phyloP scores from a whole-genome alignment of 2,329 filamentous ascomycete species.

The Myriosclerotinia duriaeana region DNA sequence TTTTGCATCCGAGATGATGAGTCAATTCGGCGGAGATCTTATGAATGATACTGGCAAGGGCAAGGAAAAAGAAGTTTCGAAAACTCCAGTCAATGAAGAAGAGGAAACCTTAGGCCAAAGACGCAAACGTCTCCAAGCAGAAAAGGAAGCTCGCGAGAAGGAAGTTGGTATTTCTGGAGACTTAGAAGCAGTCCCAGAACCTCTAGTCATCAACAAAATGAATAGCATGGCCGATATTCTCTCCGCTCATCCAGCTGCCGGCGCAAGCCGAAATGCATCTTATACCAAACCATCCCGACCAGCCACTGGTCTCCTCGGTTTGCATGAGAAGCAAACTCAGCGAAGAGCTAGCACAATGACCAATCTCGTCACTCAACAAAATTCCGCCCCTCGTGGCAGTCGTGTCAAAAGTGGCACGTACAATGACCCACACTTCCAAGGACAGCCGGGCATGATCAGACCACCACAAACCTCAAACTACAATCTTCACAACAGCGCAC shows the following conservation, averaged over 20 bases:
- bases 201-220: slow-evolving; percentile 40
- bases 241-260: slow-evolving; percentile 50
- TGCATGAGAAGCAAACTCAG: slow-evolving; percentile 37
- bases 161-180: slow-evolving; percentile 46
- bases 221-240: slow-evolving; percentile 49
- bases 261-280: slow-evolving; percentile 27
- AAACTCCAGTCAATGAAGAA: slow-evolving; percentile 49
- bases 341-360: slow-evolving; percentile 35
- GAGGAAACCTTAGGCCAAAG: slow-evolving; percentile 80
- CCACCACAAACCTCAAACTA: slow-evolving; percentile 25
- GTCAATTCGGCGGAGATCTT: slow-evolving; percentile 56
- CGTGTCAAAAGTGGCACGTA: slow-evolving; percentile 31
- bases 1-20: slow-evolving; percentile 69
- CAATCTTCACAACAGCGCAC: slow-evolving; percentile 24
- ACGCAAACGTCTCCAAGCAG: slow-evolving; percentile 69
- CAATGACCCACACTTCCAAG: slow-evolving; percentile 29
- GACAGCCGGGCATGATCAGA: slow-evolving; percentile 29
- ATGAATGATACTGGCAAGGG: slow-evolving; percentile 37
- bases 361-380: slow-evolving; percentile 31
- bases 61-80: slow-evolving; percentile 39
- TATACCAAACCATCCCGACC: slow-evolving; percentile 31
- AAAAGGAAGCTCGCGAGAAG: slow-evolving; percentile 61
- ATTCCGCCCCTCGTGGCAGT: slow-evolving; percentile 21
- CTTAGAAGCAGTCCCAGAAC: slow-evolving; percentile 21
- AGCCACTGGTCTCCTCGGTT: slow-evolving; percentile 35